Evolutionary conservation across 352 stramenopile genomes (phyloP), one percentile per base, ranked within the genome.

Genomic region (Stephanocyclus meneghinianus): DNA sequence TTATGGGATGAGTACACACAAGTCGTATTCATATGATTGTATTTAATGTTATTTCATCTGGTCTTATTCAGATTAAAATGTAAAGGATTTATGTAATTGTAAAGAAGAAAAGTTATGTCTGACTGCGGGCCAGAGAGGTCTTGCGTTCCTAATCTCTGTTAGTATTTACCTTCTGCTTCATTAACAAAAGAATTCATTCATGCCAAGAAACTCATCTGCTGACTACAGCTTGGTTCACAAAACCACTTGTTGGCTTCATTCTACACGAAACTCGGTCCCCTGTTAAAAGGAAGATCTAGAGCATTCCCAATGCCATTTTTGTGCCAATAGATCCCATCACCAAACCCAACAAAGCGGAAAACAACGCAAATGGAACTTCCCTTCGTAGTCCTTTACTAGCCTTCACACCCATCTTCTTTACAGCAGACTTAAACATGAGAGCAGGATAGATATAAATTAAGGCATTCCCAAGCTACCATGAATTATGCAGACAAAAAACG

Each of bases 371-470:
- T 47, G 67, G 70, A 30, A 84, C 78, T 67, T 86, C 83, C 30
- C 65, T 68, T 64, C 81, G 81, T 42, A 80, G 70, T 15, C 71
- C 74, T 47, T 80, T 83, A 50, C 69, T 90, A 6, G 75, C 73
- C 69, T 91, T 90, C 16, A 83, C 78, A 13, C 80, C 81, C 76
- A 86, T 72, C 15, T 87, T 84, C 59, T 82, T 86, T n/a, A 88
- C 70, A 55, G 82, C 79, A 37, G 48, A 53, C n/a, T 61, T 62
- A 50, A 95, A 94, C 92, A 95, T 95, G 21, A 95, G 73, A 1
- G 83, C 79, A 32, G 92, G 92, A 61, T 95, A 94, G 18, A 95
- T 78, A 81, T 93, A 95, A 61, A 95, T 93, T 16, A 95, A 77
- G 10, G 90, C 87, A 56, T 90, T 95, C 15, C 92, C 92, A 62